Percentiles rank a stretch among this genome's conserved stretches.
These are phyloP conservation scores for Cladosporium sp. DNA, from an alignment of 2,329 filamentous ascomycete species.

Conservation along the genomic window DNA sequence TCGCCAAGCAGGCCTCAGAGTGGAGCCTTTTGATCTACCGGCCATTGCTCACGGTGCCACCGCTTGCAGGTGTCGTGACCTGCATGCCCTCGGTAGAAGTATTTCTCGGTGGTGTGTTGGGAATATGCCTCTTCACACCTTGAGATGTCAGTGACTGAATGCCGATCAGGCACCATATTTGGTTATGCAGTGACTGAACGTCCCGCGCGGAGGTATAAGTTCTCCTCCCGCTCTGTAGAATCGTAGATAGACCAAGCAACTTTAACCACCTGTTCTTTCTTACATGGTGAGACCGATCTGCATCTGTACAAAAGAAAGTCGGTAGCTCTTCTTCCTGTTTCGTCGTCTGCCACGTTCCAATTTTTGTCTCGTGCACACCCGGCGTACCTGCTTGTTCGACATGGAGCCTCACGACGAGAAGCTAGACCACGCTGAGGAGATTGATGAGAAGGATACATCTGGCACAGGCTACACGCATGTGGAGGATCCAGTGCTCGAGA, in stretches of 20 bases:
- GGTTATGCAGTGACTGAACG: too few relatives aligned
- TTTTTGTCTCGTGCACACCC: neutral
- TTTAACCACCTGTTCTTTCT: neutral
- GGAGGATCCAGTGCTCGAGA: constrained; percentile 18
- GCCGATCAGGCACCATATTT: too few relatives aligned
- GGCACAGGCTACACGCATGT: constrained; percentile 9
- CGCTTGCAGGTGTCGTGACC: neutral
- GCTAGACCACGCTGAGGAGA: constrained; percentile 6
- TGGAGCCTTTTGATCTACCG: neutral
- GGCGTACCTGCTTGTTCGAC: neutral
- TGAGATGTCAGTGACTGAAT: too few relatives aligned
- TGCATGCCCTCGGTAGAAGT: constrained; percentile 1
- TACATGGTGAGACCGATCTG: neutral
- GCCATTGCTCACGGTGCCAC: too few relatives aligned
- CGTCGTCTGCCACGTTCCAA: neutral
- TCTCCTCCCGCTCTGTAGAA: too few relatives aligned
- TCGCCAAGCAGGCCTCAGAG: neutral
- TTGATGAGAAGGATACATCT: constrained; percentile 10
- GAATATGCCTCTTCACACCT: too few relatives aligned
- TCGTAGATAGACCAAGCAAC: neutral
- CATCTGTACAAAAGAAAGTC: neutral
- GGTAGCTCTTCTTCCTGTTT: neutral
- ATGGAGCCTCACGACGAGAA: constrained; percentile 5
- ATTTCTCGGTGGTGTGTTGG: neutral
- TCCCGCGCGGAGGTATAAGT: too few relatives aligned